Percentiles rank a stretch among this genome's conserved stretches.
Conservation (phyloP, 2,329 filamentous ascomycete genomes). For the Clarireedia paspali region DNA sequence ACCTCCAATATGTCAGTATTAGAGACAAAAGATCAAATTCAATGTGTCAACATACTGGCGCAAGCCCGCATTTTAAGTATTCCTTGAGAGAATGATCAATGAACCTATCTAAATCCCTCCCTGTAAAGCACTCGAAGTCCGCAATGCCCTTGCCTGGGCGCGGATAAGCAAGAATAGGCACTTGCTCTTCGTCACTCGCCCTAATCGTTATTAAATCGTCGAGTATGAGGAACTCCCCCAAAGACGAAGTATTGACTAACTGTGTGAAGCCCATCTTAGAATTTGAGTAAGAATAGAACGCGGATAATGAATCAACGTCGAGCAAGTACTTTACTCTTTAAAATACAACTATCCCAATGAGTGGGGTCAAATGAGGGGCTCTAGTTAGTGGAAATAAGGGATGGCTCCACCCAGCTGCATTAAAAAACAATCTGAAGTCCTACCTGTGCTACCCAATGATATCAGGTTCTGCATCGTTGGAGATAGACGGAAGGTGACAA, state of each 20-base stretch:
- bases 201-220: conserved; percentile 12
- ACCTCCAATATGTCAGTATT: background rate
- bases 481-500: no score
- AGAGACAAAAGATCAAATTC: background rate
- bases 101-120: conserved; percentile 11
- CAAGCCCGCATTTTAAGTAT: background rate
- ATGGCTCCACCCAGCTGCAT: no score
- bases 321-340: no score
- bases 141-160: conserved; percentile 8
- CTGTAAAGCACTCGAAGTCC: conserved; percentile 17
- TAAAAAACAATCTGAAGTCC: no score
- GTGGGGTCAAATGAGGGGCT: no score
- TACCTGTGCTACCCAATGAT: no score
- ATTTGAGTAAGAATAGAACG: no score
- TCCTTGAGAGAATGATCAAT: conserved; percentile 14
- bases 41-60: background rate
- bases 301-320: no score
- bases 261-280: background rate
- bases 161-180: conserved; percentile 14
- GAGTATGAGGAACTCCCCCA: conserved; percentile 5
- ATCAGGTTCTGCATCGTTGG: no score
- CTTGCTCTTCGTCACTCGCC: conserved; percentile 11
- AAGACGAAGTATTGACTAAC: background rate
- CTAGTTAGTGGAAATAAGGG: no score
- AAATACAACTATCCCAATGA: no score